These are phyloP conservation scores for Elsinoe fawcettii DNA, from an alignment of 2,329 filamentous ascomycete genomes.

Conservation along the genomic window DNA sequence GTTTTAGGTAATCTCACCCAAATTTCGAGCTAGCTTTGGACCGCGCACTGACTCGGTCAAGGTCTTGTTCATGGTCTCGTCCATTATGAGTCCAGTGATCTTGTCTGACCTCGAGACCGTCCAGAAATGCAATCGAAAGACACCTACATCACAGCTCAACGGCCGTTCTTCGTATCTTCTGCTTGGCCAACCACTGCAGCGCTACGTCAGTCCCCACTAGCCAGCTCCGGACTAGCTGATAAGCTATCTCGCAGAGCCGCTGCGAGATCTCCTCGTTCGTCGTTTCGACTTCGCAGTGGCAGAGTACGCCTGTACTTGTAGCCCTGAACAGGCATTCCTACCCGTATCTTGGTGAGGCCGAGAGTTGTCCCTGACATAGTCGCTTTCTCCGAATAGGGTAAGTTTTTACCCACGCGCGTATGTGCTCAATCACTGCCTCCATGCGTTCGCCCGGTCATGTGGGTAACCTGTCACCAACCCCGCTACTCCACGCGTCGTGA, in stretches of 20 bases:
- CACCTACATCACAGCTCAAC: neutral
- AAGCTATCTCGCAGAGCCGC: neutral
- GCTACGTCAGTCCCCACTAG: neutral
- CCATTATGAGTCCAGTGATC: neutral
- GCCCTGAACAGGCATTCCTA: neutral
- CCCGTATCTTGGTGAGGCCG: neutral
- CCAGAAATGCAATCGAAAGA: neutral
- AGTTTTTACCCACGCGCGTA: neutral
- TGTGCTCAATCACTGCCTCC: neutral
- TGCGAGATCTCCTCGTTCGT: neutral
- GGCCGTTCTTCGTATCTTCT: neutral
- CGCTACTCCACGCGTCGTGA: neutral
- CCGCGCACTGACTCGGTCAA: neutral
- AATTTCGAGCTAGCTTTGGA: neutral
- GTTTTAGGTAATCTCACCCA: conserved; percentile 5
- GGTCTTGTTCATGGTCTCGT: neutral
- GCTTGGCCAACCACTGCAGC: neutral
- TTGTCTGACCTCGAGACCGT: neutral
- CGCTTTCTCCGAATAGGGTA: neutral
- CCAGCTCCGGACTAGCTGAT: neutral
- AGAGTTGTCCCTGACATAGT: neutral
- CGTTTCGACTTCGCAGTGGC: neutral
- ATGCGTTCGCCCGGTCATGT: neutral
- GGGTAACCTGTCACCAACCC: neutral
- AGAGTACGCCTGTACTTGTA: neutral